phyloP scores from a whole-genome alignment of 2,329 filamentous ascomycete species.

The Alternaria conjuncta region DNA sequence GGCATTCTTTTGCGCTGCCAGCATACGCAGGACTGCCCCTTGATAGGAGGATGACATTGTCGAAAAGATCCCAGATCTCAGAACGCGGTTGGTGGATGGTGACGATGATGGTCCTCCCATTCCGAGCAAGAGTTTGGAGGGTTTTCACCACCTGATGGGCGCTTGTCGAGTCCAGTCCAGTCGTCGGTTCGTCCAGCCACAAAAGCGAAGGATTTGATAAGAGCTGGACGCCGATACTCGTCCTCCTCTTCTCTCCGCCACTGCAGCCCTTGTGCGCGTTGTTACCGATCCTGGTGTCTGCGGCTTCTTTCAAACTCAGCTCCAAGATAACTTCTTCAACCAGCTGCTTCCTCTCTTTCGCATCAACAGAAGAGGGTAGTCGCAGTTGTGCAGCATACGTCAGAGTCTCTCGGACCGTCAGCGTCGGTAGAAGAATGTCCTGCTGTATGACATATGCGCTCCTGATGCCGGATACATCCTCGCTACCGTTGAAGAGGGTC shows the following conservation, averaged over 20 bases:
- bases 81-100: slow-evolving; percentile 80
- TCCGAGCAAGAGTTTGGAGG: slow-evolving; percentile 69
- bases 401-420: slow-evolving; percentile 78
- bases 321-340: slow-evolving; percentile 81
- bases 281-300: slow-evolving; percentile 75
- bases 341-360: slow-evolving; percentile 64
- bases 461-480: slow-evolving; percentile 58
- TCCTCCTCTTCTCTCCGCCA: slow-evolving; percentile 77
- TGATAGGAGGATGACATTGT: slow-evolving; percentile 72
- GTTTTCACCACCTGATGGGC: slow-evolving; percentile 76
- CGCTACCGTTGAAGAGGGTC: slow-evolving; percentile 66
- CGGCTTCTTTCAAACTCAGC: slow-evolving; percentile 77
- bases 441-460: slow-evolving; percentile 79
- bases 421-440: slow-evolving; percentile 73
- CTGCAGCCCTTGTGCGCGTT: slow-evolving; percentile 76
- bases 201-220: slow-evolving; percentile 79
- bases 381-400: slow-evolving; percentile 75
- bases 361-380: slow-evolving; percentile 67
- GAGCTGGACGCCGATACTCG: slow-evolving; percentile 79
- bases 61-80: slow-evolving; percentile 80
- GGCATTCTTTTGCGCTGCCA: slow-evolving; percentile 63
- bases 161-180: slow-evolving; percentile 77
- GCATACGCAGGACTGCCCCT: slow-evolving; percentile 73
- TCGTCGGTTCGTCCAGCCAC: slow-evolving; percentile 81
- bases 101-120: slow-evolving; percentile 73